phyloP scores from a whole-genome alignment of 305 asterid species.

The Ajuga reptans region DNA sequence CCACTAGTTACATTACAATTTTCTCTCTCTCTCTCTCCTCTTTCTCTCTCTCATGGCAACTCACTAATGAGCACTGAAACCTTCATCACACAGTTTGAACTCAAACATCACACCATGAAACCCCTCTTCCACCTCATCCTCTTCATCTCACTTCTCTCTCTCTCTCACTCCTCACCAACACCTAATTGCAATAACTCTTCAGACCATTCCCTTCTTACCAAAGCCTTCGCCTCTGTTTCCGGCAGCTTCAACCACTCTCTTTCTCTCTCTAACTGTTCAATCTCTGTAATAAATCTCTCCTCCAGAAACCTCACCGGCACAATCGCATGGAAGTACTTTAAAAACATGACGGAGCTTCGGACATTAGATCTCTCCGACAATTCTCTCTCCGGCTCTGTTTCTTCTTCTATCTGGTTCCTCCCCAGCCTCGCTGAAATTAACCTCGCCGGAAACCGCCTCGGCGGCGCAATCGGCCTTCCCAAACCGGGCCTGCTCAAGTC shows the following conservation, averaged over 20 bases:
- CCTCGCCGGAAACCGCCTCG: constrained; percentile 59
- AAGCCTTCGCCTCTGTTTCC: constrained; percentile 65
- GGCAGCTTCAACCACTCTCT: constrained; percentile 49
- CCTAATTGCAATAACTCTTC: constrained; percentile 38
- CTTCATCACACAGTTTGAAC: background rate
- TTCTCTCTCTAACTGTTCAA: constrained; percentile 37
- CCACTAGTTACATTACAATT: background rate
- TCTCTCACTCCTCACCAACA: constrained; percentile 39
- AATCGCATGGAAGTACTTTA: constrained; percentile 59
- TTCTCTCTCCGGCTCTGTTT: constrained; percentile 52
- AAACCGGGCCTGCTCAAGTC: constrained; percentile 13
- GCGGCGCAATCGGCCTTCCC: constrained; percentile 43
- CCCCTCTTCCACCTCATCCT: constrained; percentile 28
- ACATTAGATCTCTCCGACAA: constrained; percentile 67
- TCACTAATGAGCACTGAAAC: background rate
- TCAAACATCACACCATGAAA: constrained; percentile 28
- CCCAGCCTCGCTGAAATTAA: constrained; percentile 47
- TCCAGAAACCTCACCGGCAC: constrained; percentile 62
- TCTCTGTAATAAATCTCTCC: constrained; percentile 37
- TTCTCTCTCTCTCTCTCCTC: background rate
- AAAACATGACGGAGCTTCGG: constrained; percentile 47
- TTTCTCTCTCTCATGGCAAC: constrained; percentile 16
- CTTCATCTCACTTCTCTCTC: constrained; percentile 28
- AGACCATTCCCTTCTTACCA: constrained; percentile 37
- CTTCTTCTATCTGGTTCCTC: constrained; percentile 44